These are phyloP conservation scores for Cydonia oblonga DNA, from an alignment of 331 rosid genomes.

Conservation along the genomic window DNA sequence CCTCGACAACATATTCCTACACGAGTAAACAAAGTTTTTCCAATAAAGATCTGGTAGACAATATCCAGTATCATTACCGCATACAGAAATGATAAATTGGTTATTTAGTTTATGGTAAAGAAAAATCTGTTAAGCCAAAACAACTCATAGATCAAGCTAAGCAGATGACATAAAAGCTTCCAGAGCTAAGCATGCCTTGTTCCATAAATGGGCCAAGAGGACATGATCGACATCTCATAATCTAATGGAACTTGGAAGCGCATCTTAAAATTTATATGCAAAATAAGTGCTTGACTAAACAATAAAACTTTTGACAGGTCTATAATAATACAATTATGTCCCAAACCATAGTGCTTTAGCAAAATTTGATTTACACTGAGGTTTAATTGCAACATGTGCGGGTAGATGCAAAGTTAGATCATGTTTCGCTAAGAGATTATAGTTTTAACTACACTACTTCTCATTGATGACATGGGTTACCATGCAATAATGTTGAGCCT, in stretches of 20 bases:
- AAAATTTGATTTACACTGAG: no score
- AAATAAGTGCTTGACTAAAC: no score
- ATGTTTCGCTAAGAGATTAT: neutral
- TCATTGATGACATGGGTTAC: neutral
- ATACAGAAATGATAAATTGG: neutral
- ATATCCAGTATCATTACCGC: neutral
- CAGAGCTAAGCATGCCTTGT: neutral
- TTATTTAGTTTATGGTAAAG: no score
- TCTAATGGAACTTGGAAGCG: no score
- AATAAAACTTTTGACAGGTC: no score
- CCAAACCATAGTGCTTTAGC: no score
- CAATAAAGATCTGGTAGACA: neutral
- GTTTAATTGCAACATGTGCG: neutral
- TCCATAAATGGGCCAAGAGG: neutral
- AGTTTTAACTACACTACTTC: neutral
- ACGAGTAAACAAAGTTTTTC: neutral
- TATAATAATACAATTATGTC: no score
- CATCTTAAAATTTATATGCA: no score
- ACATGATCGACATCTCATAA: neutral
- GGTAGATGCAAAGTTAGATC: neutral
- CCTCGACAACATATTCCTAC: slow-evolving; percentile 94
- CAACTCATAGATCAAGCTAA: neutral
- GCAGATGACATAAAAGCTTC: neutral
- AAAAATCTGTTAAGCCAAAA: no score
- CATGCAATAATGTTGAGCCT: neutral